A percentile compares a stretch with the other conserved stretches of the same genome.
These are phyloP conservation scores for Didymosphaeria variabile DNA, from an alignment of 2,329 filamentous ascomycete species.

Conservation along the genomic window DNA sequence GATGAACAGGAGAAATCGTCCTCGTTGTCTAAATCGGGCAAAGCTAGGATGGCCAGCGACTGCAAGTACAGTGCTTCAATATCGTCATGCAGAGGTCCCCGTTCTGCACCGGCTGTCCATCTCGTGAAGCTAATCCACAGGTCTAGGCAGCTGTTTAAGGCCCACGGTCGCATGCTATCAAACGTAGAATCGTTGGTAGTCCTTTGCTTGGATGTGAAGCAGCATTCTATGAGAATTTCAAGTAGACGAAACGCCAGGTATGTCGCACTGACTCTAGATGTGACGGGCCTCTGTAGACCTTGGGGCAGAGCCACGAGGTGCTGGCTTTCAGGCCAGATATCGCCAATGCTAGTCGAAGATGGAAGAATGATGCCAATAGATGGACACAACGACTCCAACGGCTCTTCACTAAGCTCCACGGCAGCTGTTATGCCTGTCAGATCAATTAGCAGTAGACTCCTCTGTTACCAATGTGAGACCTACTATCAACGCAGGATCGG, in stretches of 20 bases:
- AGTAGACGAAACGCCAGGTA: slow-evolving; percentile 40
- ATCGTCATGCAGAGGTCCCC: slow-evolving; percentile 28
- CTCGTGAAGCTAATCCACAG: slow-evolving; percentile 38
- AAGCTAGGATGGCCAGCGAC: slow-evolving; percentile 28
- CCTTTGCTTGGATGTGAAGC: slow-evolving; percentile 1
- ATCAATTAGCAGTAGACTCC: slow-evolving; percentile 13
- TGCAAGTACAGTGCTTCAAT: slow-evolving; percentile 34
- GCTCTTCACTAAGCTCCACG: slow-evolving; percentile 48
- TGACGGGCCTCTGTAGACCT: slow-evolving; percentile 47
- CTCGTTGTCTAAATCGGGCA: slow-evolving; percentile 14
- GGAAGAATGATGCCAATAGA: slow-evolving; percentile 48
- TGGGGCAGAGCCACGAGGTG: slow-evolving; percentile 53
- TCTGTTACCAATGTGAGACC: slow-evolving; percentile 16
- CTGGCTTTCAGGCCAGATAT: slow-evolving; percentile 51
- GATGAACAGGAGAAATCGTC: slow-evolving; percentile 23
- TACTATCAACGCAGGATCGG: slow-evolving; percentile 54
- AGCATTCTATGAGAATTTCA: slow-evolving; percentile 25
- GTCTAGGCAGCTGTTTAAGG: slow-evolving; percentile 32
- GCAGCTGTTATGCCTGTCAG: slow-evolving; percentile 56
- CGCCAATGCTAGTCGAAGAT: slow-evolving; percentile 49
- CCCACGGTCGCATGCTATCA: slow-evolving; percentile 36
- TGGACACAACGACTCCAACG: slow-evolving; percentile 15
- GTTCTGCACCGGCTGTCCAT: slow-evolving; percentile 28
- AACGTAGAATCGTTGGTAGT: slow-evolving; percentile 12
- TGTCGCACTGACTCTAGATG: slow-evolving; percentile 34